A percentile compares a stretch with the other conserved stretches of the same genome.
phyloP scores from a whole-genome alignment of 495 filamentous ascomycete species.

The Rhizodiscina lignyota region DNA sequence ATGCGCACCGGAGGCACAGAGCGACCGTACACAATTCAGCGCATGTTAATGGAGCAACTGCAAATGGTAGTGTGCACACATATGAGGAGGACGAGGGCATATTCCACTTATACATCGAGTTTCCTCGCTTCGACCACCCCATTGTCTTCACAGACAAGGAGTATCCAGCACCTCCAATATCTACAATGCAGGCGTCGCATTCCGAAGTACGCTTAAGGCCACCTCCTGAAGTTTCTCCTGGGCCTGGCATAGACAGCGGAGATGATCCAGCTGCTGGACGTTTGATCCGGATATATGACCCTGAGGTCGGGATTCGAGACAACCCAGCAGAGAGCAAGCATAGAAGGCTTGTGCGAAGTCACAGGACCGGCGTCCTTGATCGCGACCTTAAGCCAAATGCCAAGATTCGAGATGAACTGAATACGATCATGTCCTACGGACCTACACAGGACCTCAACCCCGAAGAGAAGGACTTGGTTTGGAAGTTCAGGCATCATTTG shows the following conservation, averaged over 20 bases:
- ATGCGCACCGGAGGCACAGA: too few species aligned
- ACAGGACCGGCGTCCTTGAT: constrained; percentile 83
- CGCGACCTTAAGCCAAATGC: constrained; percentile 90
- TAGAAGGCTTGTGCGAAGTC: constrained; percentile 73
- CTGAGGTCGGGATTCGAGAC: constrained; percentile 70
- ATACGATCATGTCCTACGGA: constrained; percentile 77
- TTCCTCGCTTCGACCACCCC: constrained; percentile 90
- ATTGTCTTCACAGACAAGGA: constrained; percentile 90
- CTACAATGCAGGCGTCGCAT: constrained; percentile 44
- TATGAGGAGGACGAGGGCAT: constrained; percentile 29
- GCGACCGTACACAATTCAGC: constrained; percentile 3
- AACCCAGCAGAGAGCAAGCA: constrained; percentile 97
- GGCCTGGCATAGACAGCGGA: constrained; percentile 51
- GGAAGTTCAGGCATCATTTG: constrained; percentile 90
- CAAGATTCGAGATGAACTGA: constrained; percentile 89
- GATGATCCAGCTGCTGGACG: constrained; percentile 36
- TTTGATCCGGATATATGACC: constrained; percentile 78
- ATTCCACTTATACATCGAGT: constrained; percentile 72
- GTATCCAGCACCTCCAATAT: constrained; percentile 71
- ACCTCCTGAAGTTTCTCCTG: constrained; percentile 66
- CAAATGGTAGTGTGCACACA: constrained; percentile 8
- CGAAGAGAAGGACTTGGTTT: constrained; percentile 89
- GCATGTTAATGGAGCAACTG: constrained; percentile 1
- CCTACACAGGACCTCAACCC: constrained; percentile 74
- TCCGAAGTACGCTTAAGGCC: constrained; percentile 57